These are phyloP conservation scores for Samsoniella hepiali DNA, from an alignment of 2,329 filamentous ascomycete genomes.

Conservation along the genomic window DNA sequence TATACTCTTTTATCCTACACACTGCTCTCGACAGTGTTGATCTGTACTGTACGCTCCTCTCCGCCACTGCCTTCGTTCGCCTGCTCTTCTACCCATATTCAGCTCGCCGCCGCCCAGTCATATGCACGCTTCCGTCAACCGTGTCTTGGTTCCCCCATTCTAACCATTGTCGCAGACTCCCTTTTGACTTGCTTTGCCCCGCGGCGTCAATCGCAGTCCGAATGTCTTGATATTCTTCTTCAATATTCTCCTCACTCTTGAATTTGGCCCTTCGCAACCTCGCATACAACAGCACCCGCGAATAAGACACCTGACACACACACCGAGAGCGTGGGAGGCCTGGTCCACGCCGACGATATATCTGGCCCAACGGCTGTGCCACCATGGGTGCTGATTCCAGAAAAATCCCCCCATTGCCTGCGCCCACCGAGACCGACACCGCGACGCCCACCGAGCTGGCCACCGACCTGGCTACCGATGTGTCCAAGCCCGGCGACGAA, in stretches of 20 bases:
- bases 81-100: not conserved
- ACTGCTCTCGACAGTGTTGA: not conserved
- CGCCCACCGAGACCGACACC: slow-evolving; percentile 72
- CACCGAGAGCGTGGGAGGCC: not conserved
- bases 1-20: not conserved
- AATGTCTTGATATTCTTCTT: slow-evolving; percentile 16
- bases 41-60: slow-evolving; percentile 1
- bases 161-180: slow-evolving; percentile 13
- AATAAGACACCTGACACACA: not conserved
- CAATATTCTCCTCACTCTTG: not conserved
- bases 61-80: not conserved
- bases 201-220: slow-evolving; percentile 7
- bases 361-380: slow-evolving; percentile 28
- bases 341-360: not conserved
- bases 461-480: slow-evolving; percentile 64
- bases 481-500: slow-evolving; percentile 65
- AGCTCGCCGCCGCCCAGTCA: not conserved
- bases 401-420: slow-evolving; percentile 66
- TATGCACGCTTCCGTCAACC: slow-evolving; percentile 3
- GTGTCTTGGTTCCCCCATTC: not conserved
- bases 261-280: not conserved
- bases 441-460: slow-evolving; percentile 61
- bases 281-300: not conserved
- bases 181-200: slow-evolving; percentile 3
- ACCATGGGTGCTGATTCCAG: slow-evolving; percentile 54